Conservation (phyloP, 2,329 filamentous ascomycete genomes). For the Pyrenophora teres region DNA sequence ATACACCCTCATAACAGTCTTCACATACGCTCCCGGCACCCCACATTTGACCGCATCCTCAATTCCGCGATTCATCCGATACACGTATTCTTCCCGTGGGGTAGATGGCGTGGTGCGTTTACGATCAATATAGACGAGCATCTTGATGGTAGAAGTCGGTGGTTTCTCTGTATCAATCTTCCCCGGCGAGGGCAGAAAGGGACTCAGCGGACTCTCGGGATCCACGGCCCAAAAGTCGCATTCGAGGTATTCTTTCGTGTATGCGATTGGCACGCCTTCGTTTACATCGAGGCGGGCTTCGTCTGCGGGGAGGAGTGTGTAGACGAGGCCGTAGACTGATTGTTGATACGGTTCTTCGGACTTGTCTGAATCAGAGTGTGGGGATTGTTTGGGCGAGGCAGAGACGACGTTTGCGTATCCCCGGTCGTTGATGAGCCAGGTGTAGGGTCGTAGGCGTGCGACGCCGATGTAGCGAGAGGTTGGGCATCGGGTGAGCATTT, state of each 20-base stretch:
- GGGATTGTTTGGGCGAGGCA: no score
- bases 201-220: no score
- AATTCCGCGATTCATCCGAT: conserved; percentile 67
- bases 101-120: conserved; percentile 45
- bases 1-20: conserved; percentile 59
- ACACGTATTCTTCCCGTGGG: conserved; percentile 64
- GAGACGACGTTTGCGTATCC: conserved; percentile 72
- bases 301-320: conserved; percentile 30
- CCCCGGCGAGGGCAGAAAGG: not conserved
- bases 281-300: conserved; percentile 47
- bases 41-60: conserved; percentile 61
- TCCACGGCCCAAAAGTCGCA: conserved; percentile 51
- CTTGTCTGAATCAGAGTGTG: no score
- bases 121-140: conserved; percentile 66
- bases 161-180: conserved; percentile 27
- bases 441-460: conserved; percentile 61
- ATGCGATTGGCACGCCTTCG: conserved; percentile 67
- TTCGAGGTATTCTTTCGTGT: conserved; percentile 58
- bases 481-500: conserved; percentile 68
- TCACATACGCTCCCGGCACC: conserved; percentile 61
- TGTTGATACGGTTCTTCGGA: no score
- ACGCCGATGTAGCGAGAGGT: conserved; percentile 61
- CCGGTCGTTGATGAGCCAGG: conserved; percentile 69
- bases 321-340: conserved; percentile 46
- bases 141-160: conserved; percentile 31